phyloP scores from a whole-genome alignment of 495 filamentous ascomycete species.

The Xylaria grammica region DNA sequence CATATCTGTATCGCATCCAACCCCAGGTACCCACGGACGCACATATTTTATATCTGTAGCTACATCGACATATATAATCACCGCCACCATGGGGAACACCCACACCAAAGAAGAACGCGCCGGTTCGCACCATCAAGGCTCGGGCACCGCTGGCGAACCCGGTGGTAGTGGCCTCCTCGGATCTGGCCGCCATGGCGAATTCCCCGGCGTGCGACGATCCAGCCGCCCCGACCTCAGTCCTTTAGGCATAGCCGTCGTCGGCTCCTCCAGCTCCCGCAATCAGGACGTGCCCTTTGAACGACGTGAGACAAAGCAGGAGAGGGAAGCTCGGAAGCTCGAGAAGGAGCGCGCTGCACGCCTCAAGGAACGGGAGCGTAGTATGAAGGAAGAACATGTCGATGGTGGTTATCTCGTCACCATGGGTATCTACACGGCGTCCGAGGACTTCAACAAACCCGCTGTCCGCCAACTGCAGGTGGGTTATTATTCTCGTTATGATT shows the following conservation, averaged over 20 bases:
- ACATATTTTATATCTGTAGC: not conserved
- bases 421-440: constrained; percentile 86
- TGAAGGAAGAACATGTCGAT: constrained; percentile 91
- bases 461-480: constrained; percentile 92
- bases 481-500: not conserved
- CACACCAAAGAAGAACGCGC: constrained; percentile 64
- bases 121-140: constrained; percentile 45
- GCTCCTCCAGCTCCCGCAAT: constrained; percentile 29
- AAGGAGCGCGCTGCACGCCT: constrained; percentile 73
- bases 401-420: constrained; percentile 94
- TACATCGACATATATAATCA: constrained; percentile 1
- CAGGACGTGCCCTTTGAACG: constrained; percentile 54
- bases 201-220: constrained; percentile 35
- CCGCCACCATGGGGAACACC: constrained; percentile 60
- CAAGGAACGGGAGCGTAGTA: constrained; percentile 89
- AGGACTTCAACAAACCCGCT: constrained; percentile 90
- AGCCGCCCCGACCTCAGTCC: constrained; percentile 36
- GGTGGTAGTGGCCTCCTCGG: constrained; percentile 32
- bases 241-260: constrained; percentile 30
- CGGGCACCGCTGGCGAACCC: constrained; percentile 40
- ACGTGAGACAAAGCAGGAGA: constrained; percentile 88
- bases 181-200: constrained; percentile 43
- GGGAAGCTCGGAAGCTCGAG: constrained; percentile 83
- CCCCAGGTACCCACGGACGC: not conserved
- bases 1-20: not conserved